Evolutionary conservation across 352 stramenopile genomes (phyloP).

Genomic region (Albugo candida): DNA sequence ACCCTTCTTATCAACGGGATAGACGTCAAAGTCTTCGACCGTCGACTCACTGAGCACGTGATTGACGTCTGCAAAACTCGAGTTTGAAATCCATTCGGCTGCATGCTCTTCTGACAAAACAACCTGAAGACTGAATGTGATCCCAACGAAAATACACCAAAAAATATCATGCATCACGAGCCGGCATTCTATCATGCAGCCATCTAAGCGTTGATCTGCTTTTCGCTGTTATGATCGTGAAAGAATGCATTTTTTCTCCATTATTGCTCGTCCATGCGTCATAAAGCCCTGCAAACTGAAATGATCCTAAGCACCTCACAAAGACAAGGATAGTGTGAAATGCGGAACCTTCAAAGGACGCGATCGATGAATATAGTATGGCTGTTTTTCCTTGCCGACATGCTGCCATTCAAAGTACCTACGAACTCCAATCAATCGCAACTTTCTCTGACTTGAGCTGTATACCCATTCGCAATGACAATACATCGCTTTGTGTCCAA

Average conservation of each 20-base stretch:
- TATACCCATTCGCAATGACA: constrained; percentile 59
- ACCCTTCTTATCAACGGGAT: constrained; percentile 65
- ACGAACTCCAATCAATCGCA: not conserved
- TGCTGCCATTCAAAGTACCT: constrained; percentile 85
- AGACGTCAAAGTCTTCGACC: constrained; percentile 33
- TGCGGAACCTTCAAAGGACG: not conserved
- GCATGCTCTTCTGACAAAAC: constrained; percentile 44
- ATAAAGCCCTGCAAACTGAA: constrained; percentile 69
- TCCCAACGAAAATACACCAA: not conserved
- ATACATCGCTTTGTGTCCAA: constrained; percentile 59
- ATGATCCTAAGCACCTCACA: not conserved
- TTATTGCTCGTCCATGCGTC: constrained; percentile 54
- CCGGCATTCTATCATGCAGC: constrained; percentile 77
- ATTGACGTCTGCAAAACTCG: constrained; percentile 32
- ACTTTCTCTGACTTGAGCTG: not conserved
- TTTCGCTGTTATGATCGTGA: constrained; percentile 74
- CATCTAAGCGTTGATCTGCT: constrained; percentile 41
- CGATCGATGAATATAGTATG: constrained; percentile 63
- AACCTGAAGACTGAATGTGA: constrained; percentile 18
- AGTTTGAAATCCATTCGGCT: constrained; percentile 36
- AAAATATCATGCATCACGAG: constrained; percentile 6
- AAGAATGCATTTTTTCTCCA: constrained; percentile 55
- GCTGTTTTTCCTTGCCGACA: constrained; percentile 77
- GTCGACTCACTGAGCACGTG: constrained; percentile 32
- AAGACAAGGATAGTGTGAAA: not conserved